Percentiles rank a stretch among this genome's conserved stretches.
Conservation (phyloP, 345 rosid species). For the Corchorus capsularis region DNA sequence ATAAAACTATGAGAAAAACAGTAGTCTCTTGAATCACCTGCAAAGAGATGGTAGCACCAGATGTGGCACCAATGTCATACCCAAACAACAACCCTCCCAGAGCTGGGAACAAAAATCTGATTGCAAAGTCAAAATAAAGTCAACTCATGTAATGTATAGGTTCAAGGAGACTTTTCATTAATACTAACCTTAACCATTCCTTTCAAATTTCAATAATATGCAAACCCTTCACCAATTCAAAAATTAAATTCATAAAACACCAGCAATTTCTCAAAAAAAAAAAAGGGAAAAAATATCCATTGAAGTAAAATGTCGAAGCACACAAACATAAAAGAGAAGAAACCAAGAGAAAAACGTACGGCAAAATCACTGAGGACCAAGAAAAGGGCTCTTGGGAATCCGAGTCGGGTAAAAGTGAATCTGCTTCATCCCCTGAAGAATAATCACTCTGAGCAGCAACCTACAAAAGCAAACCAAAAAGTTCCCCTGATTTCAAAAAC, state of each 20-base stretch:
- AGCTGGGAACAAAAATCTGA: slow-evolving; percentile 91
- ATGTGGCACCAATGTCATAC: slow-evolving; percentile 96
- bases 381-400: slow-evolving; percentile 61
- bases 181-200: not conserved
- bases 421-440: slow-evolving; percentile 55
- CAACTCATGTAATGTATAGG: not conserved
- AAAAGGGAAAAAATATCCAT: not conserved
- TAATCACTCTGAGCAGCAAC: slow-evolving; percentile 47
- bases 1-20: not conserved
- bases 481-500: not conserved
- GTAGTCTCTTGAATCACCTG: slow-evolving; percentile 49
- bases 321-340: not conserved
- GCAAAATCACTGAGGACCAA: slow-evolving; percentile 84
- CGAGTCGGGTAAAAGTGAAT: slow-evolving; percentile 44
- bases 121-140: slow-evolving; percentile 23
- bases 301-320: slow-evolving; percentile 1
- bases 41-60: slow-evolving; percentile 85
- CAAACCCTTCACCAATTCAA: slow-evolving; percentile 4
- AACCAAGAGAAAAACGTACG: slow-evolving; percentile 52
- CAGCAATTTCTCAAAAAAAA: not conserved
- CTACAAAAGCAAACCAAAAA: slow-evolving; percentile 34
- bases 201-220: not conserved
- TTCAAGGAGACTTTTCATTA: not conserved
- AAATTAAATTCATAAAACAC: not conserved
- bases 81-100: slow-evolving; percentile 90